Evolutionary conservation across 1,139 yeast species (phyloP), one percentile per base, ranked within the genome.

Genomic region (Hyphopichia burtonii): DNA sequence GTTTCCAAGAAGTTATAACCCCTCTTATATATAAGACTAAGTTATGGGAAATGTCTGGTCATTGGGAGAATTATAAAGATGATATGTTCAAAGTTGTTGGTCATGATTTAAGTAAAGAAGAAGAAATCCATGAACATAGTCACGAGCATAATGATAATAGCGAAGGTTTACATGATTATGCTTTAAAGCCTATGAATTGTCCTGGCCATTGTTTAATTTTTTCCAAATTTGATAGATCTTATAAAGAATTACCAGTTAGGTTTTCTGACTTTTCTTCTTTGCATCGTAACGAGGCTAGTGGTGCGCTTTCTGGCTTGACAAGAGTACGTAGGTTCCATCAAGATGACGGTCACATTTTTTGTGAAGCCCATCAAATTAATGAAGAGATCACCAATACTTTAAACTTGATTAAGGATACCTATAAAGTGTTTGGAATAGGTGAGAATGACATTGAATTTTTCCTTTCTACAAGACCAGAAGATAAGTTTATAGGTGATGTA

Each of bases 271-370:
- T 91, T 56, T 89, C 96, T 38, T 94, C 96, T 3, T 68, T 94
- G 43, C 99, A 94, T 65, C 78, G 99, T 64, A 94, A 94, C 59
- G 99, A 94, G 64, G 85, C 91, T 40, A 83, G 94, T 43, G 99
- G 99, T 25, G 96, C 99, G 1, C 74, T 94, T 37, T 80, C 96
- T 2, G 99, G 99, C 1, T 70, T 94, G 44, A 93, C 99, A 1
- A 79, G 99, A 54, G 97, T 94, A 8, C 78, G 99, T 49, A 80
- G 97, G 52, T 94, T 94, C 73, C 99, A 94, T 62, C 99, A 94
- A 66, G 99, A 94, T 61, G 99, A 94, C 62, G 99, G 97, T 10
- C 99, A 94, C 59, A 93, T 94, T 36, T 94, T 94, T 68, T 94
- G 99, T 63, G 82, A 86, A 17, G 74, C 81, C 42, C 83, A 77